phyloP scores from a whole-genome alignment of 352 stramenopile species.

The Phytophthora palmivora region DNA sequence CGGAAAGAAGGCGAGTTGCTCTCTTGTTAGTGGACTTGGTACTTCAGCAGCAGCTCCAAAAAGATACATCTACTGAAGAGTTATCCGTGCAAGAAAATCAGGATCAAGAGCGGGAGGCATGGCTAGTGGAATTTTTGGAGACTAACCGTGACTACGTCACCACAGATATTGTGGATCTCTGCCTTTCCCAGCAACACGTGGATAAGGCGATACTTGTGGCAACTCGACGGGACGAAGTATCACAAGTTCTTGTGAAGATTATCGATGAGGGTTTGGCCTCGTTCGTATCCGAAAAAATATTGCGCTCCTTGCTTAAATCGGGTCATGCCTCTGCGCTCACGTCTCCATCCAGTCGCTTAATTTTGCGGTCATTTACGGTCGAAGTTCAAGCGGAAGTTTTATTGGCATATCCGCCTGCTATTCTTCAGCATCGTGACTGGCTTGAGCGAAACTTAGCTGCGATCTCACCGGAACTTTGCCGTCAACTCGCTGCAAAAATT shows the following conservation, averaged over 20 bases:
- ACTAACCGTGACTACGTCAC: constrained; percentile 70
- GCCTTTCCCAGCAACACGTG: constrained; percentile 69
- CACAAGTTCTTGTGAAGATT: constrained; percentile 63
- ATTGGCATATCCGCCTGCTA: constrained; percentile 44
- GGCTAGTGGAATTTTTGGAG: constrained; percentile 64
- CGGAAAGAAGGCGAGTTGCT: constrained; percentile 60
- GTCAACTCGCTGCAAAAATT: constrained; percentile 48
- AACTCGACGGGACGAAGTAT: constrained; percentile 51
- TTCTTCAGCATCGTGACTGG: constrained; percentile 82
- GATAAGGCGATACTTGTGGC: constrained; percentile 76
- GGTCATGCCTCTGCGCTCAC: constrained; percentile 53
- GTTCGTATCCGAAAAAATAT: constrained; percentile 45
- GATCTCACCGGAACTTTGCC: constrained; percentile 47
- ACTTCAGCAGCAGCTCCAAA: constrained; percentile 64
- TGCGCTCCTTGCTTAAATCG: constrained; percentile 49
- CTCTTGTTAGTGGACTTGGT: constrained; percentile 64
- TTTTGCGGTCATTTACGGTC: constrained; percentile 60
- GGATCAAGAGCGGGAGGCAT: constrained; percentile 47
- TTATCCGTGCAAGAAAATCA: constrained; percentile 32
- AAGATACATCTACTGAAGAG: constrained; percentile 18
- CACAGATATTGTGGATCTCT: constrained; percentile 67
- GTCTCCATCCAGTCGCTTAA: constrained; percentile 47
- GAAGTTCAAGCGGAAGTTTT: constrained; percentile 65
- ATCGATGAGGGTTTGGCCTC: constrained; percentile 48
- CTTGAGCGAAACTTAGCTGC: constrained; percentile 57